Base-by-base conservation (phyloP, 2,329 filamentous ascomycete genomes). In the Aspergillus ochraceoroseus region DNA sequence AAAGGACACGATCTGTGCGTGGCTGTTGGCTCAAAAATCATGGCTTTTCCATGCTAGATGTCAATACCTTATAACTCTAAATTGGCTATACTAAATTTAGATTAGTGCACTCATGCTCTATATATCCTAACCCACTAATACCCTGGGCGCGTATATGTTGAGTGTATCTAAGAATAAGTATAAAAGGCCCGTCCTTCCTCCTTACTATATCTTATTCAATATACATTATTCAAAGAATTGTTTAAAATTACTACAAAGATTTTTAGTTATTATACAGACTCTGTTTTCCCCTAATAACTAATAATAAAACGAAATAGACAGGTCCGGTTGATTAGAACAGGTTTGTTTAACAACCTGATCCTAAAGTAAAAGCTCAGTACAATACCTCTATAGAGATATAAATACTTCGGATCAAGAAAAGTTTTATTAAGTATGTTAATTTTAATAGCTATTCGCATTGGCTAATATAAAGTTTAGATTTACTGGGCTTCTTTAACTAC, bases 281-380 rank as follows among this genome's bases (percentile, higher is more conserved):
- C 28, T 31, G 5, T 15, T 4, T 31, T 8, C 27, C n/a, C 28
- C 28, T 9, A 31, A 31, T 31, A 9, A 15, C 28, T 31, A 15
- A 15, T 9, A 31, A 31, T 1, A 31, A 31, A 31, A 15, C 14
- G 14, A 31, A 31, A 31, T 7, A 18, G 28, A 15, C 28, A 31
- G 2, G 12, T 31, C 28, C 3, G 28, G 28, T 47, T 43, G 18
- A 41, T 37, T 26, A 46, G 34, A 30, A 44, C 30, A 14, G 20
- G 19, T 43, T 51, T 33, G n/a, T 37, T 33, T 25, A 33, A 30
- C 12, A 49, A 26, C 14, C 38, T 40, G 18, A 49, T 14, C 19
- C 32, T 32, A 19, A 40, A 19, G 26, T 37, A 26, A 14, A 30
- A 23, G 14, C 28, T 41, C 5, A 46, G 29, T 32, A 32, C 30